These are phyloP conservation scores for Leptosphaerulina australis DNA, from an alignment of 2,329 filamentous ascomycete genomes.

Conservation along the genomic window DNA sequence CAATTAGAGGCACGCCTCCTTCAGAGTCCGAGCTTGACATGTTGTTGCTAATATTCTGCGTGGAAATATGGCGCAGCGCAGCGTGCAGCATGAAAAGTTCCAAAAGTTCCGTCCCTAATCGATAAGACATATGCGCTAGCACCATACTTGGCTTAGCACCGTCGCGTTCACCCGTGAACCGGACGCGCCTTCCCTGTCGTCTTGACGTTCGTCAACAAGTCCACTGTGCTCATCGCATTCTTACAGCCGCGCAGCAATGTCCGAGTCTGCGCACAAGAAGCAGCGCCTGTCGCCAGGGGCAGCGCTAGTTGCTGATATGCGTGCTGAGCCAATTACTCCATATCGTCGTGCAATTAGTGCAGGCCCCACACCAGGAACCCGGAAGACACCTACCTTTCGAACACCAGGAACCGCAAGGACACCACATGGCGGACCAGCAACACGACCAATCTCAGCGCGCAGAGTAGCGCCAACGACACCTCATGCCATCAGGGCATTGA, in stretches of 20 bases:
- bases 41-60: conserved; percentile 32
- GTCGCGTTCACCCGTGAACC: conserved; percentile 20
- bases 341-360: conserved; percentile 45
- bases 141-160: conserved; percentile 2
- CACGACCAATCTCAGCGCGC: conserved; percentile 43
- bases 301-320: conserved; percentile 26
- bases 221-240: conserved; percentile 15
- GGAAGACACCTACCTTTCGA: conserved; percentile 39
- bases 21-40: conserved; percentile 56
- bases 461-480: conserved; percentile 59
- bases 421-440: conserved; percentile 42
- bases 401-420: conserved; percentile 47
- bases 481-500: conserved; percentile 60
- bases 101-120: conserved; percentile 35
- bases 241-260: conserved; percentile 33
- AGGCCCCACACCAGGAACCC: conserved; percentile 41
- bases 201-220: conserved; percentile 30
- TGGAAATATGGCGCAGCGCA: conserved; percentile 21
- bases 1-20: conserved; percentile 53
- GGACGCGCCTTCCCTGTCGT: conserved; percentile 27
- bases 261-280: conserved; percentile 46
- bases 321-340: conserved; percentile 39
- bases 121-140: conserved; percentile 31
- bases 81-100: conserved; percentile 31
- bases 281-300: conserved; percentile 41